Evolutionary conservation across 2,329 filamentous ascomycete species (phyloP).

Genomic region (Knoxdaviesia proteae): DNA sequence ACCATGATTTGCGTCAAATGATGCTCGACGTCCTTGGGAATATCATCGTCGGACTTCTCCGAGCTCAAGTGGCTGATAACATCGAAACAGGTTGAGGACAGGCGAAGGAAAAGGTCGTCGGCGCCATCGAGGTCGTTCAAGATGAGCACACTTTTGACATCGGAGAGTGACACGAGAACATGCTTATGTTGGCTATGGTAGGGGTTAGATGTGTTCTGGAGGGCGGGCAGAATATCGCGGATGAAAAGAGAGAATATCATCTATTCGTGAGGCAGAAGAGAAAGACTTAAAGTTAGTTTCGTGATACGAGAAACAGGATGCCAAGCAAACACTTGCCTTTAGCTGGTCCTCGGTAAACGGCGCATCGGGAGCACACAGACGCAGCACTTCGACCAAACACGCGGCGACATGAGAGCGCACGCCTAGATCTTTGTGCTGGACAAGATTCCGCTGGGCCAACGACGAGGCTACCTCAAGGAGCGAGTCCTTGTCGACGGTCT

Average conservation of each 20-base stretch:
- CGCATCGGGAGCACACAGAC: slow-evolving; percentile 82
- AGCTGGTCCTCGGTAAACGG: slow-evolving; percentile 80
- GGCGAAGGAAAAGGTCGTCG: slow-evolving; percentile 55
- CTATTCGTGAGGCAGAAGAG: slow-evolving; percentile 19
- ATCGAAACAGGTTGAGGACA: slow-evolving; percentile 85
- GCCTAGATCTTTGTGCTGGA: slow-evolving; percentile 82
- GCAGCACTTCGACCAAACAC: slow-evolving; percentile 82
- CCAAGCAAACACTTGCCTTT: slow-evolving; percentile 39
- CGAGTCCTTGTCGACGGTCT: slow-evolving; percentile 66
- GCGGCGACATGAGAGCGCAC: slow-evolving; percentile 76
- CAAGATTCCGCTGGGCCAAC: slow-evolving; percentile 58
- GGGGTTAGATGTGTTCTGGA: slow-evolving; percentile 68
- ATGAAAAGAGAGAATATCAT: slow-evolving; percentile 88
- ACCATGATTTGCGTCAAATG: slow-evolving; percentile 75
- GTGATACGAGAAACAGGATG: neutral
- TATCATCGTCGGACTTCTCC: slow-evolving; percentile 53
- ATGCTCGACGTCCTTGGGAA: slow-evolving; percentile 84
- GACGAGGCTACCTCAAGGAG: slow-evolving; percentile 68
- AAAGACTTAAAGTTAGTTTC: slow-evolving; percentile 7
- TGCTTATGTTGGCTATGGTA: slow-evolving; percentile 91
- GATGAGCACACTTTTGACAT: slow-evolving; percentile 86
- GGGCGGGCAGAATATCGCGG: slow-evolving; percentile 59
- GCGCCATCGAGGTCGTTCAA: slow-evolving; percentile 71
- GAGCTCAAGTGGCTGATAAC: slow-evolving; percentile 65
- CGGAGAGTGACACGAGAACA: slow-evolving; percentile 68